Percentiles rank a stretch among this genome's conserved stretches.
phyloP scores from a whole-genome alignment of 108 stramenopile genomes.

The Skeletonema menzelii region DNA sequence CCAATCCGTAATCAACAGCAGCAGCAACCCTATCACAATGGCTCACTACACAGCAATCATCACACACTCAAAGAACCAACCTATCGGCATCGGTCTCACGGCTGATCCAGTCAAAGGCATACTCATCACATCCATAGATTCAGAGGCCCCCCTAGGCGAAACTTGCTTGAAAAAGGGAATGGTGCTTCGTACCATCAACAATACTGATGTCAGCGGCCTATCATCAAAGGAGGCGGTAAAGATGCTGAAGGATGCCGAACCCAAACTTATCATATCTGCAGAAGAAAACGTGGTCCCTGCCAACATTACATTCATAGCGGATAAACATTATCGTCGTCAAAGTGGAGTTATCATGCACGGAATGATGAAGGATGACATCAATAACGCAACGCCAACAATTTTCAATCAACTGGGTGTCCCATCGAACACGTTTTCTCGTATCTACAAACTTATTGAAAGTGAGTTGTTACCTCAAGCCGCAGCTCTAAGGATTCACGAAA shows the following conservation, averaged over 20 bases:
- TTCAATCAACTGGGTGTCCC: not conserved
- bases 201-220: not conserved
- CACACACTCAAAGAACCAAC: not conserved
- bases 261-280: not conserved
- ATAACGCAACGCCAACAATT: not conserved
- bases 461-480: not conserved
- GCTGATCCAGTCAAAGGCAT: not conserved
- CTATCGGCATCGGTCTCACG: not conserved
- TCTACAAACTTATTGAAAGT: not conserved
- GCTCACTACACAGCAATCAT: not conserved
- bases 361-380: not conserved
- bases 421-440: not conserved
- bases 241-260: not conserved
- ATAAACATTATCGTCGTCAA: not conserved
- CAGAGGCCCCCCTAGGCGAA: not conserved
- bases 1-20: no score
- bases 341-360: not conserved
- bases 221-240: not conserved
- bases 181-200: not conserved
- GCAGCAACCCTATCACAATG: not conserved
- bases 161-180: not conserved
- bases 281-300: not conserved
- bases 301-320: not conserved
- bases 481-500: not conserved
- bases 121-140: not conserved